Base-by-base conservation (phyloP, 78 protist genomes). In the Corallochytrium limacisporum region DNA sequence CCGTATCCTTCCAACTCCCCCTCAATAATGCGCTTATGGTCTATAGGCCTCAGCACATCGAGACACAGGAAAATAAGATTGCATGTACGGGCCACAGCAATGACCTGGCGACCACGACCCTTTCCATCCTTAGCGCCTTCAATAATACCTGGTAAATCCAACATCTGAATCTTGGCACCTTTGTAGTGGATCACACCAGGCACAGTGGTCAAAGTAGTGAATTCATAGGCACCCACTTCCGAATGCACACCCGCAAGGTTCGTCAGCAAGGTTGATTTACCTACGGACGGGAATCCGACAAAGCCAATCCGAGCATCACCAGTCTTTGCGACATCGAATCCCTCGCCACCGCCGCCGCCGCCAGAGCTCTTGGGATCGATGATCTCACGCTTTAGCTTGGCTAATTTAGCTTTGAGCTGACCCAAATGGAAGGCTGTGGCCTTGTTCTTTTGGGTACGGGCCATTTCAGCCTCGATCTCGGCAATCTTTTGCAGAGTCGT, bases 111-210 rank as follows among this genome's bases (percentile, higher is more conserved):
- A 44, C 99, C 99, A 16, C 99, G 77, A 71, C 99, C 99, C 72
- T 88, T 94, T 62, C 96, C 96, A 54, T 92, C 96, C 60, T 91
- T 89, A 29, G 99, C 99, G n/a, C 98, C 98, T 62, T 94, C 98
- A 39, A 95, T 95, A 49, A 97, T 95, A 49, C 98, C 96, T 6
- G 82, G 39, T 7, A 72, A 9, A 65, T 37, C 84, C 18, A 74
- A 40, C 46, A 8, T 40, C 78, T 95, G 99, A 28, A 95, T 65
- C 62, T 86, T 77, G 28, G 98, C 91, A 33, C 98, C 99, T 37
- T 87, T 83, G 79, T 87, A 81, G 12, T n/a, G 16, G 33, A 94
- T 55, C 32, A 73, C 89, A 61, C 98, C 91, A 49, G 98, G 94
- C 32, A 96, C 81, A 73, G 96, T 87, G 1, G 98, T 96, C 35